These are phyloP conservation scores for Trichoderma reesei DNA, from an alignment of 495 filamentous ascomycete genomes.

Conservation along the genomic window DNA sequence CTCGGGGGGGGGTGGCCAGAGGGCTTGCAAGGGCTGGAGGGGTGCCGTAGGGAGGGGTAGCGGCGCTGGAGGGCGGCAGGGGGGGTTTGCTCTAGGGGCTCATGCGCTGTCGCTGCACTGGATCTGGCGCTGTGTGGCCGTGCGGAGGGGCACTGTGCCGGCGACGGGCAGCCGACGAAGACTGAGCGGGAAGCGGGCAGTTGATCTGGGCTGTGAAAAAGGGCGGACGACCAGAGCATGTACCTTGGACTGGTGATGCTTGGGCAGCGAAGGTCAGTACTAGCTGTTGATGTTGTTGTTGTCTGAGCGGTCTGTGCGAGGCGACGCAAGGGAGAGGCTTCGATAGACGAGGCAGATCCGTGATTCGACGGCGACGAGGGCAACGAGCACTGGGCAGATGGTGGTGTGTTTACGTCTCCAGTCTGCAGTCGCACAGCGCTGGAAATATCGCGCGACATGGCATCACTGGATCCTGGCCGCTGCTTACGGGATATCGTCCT, in stretches of 20 bases:
- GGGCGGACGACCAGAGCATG: too few species aligned
- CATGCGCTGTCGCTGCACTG: not conserved
- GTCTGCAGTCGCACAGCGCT: not conserved
- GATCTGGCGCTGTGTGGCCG: not conserved
- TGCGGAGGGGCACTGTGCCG: not conserved
- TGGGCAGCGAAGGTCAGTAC: too few species aligned
- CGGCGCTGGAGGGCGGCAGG: not conserved
- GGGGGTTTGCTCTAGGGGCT: constrained; percentile 1
- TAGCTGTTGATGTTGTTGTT: too few species aligned
- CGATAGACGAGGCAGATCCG: not conserved
- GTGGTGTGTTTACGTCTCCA: not conserved
- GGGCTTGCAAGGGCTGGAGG: too few species aligned
- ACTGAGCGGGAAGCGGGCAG: too few species aligned
- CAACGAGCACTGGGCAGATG: not conserved
- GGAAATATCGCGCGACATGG: not conserved
- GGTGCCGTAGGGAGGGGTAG: not conserved
- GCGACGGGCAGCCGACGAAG: too few species aligned
- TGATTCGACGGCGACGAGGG: not conserved
- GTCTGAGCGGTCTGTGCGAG: too few species aligned
- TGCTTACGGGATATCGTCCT: not conserved
- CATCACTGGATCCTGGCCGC: not conserved
- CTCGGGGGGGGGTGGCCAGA: not conserved
- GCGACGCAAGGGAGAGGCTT: not conserved
- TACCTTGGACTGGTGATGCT: too few species aligned
- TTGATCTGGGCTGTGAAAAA: too few species aligned